Percentiles rank a stretch among this genome's conserved stretches.
Evolutionary conservation across 208 protist genomes (phyloP).

Genomic region (Crithidia acanthocephali): DNA sequence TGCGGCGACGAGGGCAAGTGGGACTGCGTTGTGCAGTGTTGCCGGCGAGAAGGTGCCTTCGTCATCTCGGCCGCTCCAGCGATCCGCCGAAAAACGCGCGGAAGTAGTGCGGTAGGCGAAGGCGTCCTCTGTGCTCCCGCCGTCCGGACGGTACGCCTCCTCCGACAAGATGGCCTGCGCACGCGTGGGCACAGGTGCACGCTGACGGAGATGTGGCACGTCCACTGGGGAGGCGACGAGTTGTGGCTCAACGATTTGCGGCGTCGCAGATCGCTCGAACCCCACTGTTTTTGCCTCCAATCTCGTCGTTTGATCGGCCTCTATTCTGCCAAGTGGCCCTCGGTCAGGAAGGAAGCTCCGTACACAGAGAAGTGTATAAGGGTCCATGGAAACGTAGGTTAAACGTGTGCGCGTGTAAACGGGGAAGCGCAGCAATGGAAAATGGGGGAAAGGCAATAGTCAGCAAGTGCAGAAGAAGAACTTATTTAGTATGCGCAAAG

Average conservation of each 20-base stretch:
- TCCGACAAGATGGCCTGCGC: too few species aligned
- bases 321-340: not conserved
- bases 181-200: too few species aligned
- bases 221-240: too few species aligned
- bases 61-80: not conserved
- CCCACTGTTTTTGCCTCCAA: not conserved
- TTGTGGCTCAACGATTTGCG: too few species aligned
- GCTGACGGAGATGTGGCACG: too few species aligned
- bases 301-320: not conserved
- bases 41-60: not conserved
- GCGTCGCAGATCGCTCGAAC: not conserved
- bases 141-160: too few species aligned
- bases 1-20: not conserved
- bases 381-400: not conserved
- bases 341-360: not conserved
- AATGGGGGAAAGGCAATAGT: too few species aligned
- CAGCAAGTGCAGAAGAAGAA: too few species aligned
- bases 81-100: too few species aligned
- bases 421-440: not conserved
- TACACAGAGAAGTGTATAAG: constrained; percentile 8
- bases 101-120: too few species aligned
- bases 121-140: too few species aligned
- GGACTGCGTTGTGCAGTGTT: not conserved
- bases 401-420: not conserved
- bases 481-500: too few species aligned